phyloP scores from a whole-genome alignment of 805 yeast species.

The Metschnikowia continentalis region DNA sequence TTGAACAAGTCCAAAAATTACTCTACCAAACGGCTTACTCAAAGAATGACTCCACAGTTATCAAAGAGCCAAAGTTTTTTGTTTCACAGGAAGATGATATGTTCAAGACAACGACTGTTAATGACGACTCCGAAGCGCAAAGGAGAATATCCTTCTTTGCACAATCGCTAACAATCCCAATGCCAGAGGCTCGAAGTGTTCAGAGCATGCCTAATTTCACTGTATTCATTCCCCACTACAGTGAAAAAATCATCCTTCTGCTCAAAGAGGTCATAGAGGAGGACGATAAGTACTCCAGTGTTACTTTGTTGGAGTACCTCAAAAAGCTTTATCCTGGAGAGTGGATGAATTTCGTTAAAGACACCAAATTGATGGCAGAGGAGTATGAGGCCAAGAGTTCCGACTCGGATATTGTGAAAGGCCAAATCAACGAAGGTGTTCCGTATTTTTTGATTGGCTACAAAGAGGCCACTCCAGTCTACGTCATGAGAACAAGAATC shows the following conservation, averaged over 20 bases:
- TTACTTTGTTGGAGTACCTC: constrained; percentile 87
- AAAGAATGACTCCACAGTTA: constrained; percentile 21
- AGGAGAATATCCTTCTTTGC: constrained; percentile 86
- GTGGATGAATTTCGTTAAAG: constrained; percentile 97
- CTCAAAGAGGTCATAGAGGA: constrained; percentile 94
- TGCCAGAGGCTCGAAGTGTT: constrained; percentile 56
- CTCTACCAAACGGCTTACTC: constrained; percentile 53
- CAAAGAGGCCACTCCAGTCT: constrained; percentile 96
- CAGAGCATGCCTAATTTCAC: constrained; percentile 17
- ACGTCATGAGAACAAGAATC: constrained; percentile 90
- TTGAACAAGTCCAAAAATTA: constrained; percentile 66
- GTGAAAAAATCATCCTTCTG: constrained; percentile 91
- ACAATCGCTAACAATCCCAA: constrained; percentile 81
- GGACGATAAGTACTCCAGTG: constrained; percentile 94
- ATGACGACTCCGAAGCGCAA: constrained; percentile 69
- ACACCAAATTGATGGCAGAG: constrained; percentile 91
- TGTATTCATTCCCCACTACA: constrained; percentile 91
- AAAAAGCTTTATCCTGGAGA: constrained; percentile 94
- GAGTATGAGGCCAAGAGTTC: constrained; percentile 42
- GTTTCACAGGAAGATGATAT: constrained; percentile 78
- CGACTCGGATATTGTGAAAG: neutral
- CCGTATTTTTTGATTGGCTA: constrained; percentile 96
- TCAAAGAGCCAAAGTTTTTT: constrained; percentile 66
- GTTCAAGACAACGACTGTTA: constrained; percentile 53
- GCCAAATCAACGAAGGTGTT: neutral